Evolutionary conservation across 2,329 filamentous ascomycete genomes (phyloP).

Genomic region (Colletotrichum sp.): DNA sequence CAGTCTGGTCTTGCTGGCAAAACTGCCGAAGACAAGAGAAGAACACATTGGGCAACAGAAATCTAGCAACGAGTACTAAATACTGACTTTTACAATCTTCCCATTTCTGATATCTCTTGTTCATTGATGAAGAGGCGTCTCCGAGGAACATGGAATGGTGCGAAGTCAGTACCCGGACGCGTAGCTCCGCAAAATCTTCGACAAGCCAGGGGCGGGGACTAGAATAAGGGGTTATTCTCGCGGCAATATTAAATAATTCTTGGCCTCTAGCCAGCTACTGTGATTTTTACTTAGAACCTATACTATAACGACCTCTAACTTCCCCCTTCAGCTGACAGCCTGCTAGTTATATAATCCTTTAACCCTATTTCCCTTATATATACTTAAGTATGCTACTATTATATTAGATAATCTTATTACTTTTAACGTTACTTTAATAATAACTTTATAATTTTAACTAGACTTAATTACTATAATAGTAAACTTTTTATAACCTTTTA

Average conservation of each 20-base stretch:
- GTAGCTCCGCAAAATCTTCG: not conserved
- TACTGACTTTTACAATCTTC: not conserved
- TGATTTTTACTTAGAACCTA: too few species aligned
- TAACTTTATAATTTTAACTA: too few species aligned
- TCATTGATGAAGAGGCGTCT: not conserved
- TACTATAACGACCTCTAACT: too few species aligned
- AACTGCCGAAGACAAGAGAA: not conserved
- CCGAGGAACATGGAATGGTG: not conserved
- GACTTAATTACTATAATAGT: too few species aligned
- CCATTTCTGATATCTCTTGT: not conserved
- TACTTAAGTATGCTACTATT: too few species aligned
- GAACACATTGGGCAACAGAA: not conserved
- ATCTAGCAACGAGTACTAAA: not conserved
- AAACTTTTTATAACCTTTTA: too few species aligned
- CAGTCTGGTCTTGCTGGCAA: not conserved
- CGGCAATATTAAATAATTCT: not conserved
- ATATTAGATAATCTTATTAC: too few species aligned
- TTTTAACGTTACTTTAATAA: too few species aligned
- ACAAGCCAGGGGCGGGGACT: not conserved
- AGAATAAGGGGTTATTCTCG: not conserved
- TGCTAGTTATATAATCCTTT: too few species aligned
- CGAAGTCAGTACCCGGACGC: not conserved
- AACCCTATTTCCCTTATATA: too few species aligned
- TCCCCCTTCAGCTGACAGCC: too few species aligned
- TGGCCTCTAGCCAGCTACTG: too few species aligned